Conservation (phyloP, 2,329 filamentous ascomycete genomes). For the Daldinia eschscholtzii region DNA sequence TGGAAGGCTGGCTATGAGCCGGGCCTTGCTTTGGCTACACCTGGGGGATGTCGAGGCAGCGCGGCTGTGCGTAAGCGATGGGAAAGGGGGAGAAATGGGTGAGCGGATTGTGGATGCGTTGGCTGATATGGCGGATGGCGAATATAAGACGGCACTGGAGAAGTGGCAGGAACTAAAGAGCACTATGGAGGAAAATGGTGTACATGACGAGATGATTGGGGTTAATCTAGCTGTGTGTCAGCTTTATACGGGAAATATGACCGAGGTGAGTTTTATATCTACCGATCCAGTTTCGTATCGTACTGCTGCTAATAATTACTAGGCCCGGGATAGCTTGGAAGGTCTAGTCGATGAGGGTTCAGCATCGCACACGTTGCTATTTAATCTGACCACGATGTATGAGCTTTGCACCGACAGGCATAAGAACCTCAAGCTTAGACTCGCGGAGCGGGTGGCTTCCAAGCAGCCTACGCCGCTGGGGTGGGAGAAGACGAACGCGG, state of each 20-base stretch:
- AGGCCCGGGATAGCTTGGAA: constrained; percentile 77
- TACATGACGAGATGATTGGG: constrained; percentile 74
- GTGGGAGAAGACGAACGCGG: constrained; percentile 77
- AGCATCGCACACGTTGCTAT: constrained; percentile 83
- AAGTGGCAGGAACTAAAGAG: constrained; percentile 70
- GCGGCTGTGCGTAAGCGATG: constrained; percentile 62
- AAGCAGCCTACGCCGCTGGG: constrained; percentile 68
- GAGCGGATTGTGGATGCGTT: constrained; percentile 73
- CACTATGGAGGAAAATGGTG: constrained; percentile 56
- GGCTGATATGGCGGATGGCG: constrained; percentile 81
- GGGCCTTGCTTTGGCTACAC: constrained; percentile 79
- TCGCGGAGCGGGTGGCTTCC: constrained; percentile 77
- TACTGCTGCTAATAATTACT: constrained; percentile 44
- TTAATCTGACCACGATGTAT: constrained; percentile 92
- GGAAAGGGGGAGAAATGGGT: constrained; percentile 55
- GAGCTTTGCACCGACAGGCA: constrained; percentile 88
- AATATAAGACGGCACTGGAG: constrained; percentile 73
- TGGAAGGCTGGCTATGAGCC: constrained; percentile 61
- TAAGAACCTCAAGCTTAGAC: constrained; percentile 73
- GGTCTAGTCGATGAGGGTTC: constrained; percentile 71
- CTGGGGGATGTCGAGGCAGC: constrained; percentile 82
- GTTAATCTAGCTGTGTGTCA: constrained; percentile 89
- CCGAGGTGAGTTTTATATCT: constrained; percentile 67
- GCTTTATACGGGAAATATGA: constrained; percentile 82
- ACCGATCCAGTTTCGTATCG: neutral